phyloP scores from a whole-genome alignment of 306 rosid genomes.

The Fragaria iinumae region DNA sequence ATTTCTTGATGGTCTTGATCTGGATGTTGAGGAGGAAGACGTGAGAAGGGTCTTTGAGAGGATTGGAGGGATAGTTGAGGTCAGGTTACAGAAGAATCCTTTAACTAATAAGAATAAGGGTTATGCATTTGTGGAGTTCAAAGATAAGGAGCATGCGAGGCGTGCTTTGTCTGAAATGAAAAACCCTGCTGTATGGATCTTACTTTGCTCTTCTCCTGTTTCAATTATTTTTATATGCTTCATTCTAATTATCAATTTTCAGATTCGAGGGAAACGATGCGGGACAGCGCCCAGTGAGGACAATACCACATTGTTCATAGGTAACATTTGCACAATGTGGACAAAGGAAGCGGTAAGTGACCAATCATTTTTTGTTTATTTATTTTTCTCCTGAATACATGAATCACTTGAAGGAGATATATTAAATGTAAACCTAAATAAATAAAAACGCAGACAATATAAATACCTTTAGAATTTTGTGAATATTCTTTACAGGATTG shows the following conservation, averaged over 20 bases:
- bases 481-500: conserved; percentile 14
- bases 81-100: conserved; percentile 65
- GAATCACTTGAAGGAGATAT: neutral
- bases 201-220: conserved; percentile 16
- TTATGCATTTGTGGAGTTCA: conserved; percentile 71
- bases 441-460: neutral
- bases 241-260: conserved; percentile 27
- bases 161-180: conserved; percentile 76
- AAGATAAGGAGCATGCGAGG: conserved; percentile 64
- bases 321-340: conserved; percentile 84
- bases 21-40: conserved; percentile 72
- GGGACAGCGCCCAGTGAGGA: conserved; percentile 78
- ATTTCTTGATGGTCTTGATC: conserved; percentile 80
- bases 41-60: conserved; percentile 63
- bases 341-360: conserved; percentile 74
- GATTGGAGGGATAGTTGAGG: conserved; percentile 76
- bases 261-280: conserved; percentile 80
- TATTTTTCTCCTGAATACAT: neutral
- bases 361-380: neutral
- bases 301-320: conserved; percentile 67
- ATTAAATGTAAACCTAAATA: neutral
- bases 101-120: conserved; percentile 70
- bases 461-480: neutral
- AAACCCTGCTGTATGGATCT: conserved; percentile 69
- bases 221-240: neutral